A percentile compares a stretch with the other conserved stretches of the same genome.
Evolutionary conservation across 2,329 filamentous ascomycete species (phyloP).

Genomic region (Fusarium papillatum): DNA sequence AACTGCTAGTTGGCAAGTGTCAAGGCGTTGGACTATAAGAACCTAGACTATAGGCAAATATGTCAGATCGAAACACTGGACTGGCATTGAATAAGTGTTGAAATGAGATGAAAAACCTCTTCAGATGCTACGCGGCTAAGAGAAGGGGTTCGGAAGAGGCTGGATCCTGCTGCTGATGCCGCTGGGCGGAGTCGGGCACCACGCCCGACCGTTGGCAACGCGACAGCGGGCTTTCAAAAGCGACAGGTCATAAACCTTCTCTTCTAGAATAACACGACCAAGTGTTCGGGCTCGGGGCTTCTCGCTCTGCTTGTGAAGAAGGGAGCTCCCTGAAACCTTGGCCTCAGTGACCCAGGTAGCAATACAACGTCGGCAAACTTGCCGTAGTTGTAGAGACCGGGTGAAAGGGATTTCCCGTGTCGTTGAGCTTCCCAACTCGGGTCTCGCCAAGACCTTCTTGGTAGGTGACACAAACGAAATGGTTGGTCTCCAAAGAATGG

Average conservation of each 20-base stretch:
- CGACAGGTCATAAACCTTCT: conserved; percentile 10
- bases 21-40: background rate
- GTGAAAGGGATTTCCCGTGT: background rate
- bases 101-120: conserved; percentile 1
- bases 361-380: background rate
- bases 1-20: background rate
- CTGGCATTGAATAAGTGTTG: background rate
- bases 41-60: background rate
- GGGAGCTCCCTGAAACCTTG: background rate
- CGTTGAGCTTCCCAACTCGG: conserved; percentile 1
- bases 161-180: background rate
- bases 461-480: conserved; percentile 2
- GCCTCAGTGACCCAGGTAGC: too few relatives aligned
- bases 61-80: background rate
- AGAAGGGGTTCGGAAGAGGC: background rate
- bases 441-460: background rate
- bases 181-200: background rate
- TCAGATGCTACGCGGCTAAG: background rate
- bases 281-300: background rate
- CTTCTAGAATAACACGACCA: conserved; percentile 25
- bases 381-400: background rate
- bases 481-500: background rate
- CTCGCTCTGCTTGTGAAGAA: background rate
- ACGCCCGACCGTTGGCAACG: background rate
- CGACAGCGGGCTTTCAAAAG: background rate